Conservation (phyloP, 257 asterid genomes). For the Verbena officinalis region DNA sequence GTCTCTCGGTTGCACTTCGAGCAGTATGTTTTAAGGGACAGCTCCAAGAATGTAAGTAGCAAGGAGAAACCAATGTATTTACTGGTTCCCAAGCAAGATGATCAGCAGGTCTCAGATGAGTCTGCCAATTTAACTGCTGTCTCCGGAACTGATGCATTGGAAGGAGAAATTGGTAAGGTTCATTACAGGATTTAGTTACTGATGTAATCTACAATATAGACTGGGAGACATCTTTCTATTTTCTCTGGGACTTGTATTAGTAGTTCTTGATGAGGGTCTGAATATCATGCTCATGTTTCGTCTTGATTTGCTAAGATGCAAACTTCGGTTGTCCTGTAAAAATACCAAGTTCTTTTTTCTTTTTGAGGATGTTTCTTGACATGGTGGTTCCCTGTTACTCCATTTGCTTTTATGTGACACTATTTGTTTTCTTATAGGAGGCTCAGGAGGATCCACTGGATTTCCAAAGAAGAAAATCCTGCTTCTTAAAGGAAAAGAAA, state of each 20-base stretch:
- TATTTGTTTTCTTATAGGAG: constrained; percentile 34
- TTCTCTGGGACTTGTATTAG: not conserved
- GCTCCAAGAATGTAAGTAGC: constrained; percentile 51
- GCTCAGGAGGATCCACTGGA: constrained; percentile 46
- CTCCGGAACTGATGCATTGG: constrained; percentile 42
- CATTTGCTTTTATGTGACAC: not conserved
- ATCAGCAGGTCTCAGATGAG: constrained; percentile 48
- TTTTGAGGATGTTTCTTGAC: not conserved
- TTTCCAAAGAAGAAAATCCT: constrained; percentile 64
- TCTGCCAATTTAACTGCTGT: constrained; percentile 41
- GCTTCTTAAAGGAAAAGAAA: constrained; percentile 75
- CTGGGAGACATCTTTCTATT: not conserved
- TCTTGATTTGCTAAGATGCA: constrained; percentile 15
- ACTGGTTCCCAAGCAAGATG: constrained; percentile 57
- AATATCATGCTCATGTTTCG: constrained; percentile 6
- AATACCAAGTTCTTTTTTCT: not conserved
- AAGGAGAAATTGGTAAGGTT: constrained; percentile 56
- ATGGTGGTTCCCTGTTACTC: not conserved
- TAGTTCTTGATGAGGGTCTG: constrained; percentile 5
- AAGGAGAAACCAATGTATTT: constrained; percentile 55
- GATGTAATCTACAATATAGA: not conserved
- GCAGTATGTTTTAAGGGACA: constrained; percentile 74
- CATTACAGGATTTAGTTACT: constrained; percentile 5
- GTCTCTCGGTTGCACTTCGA: constrained; percentile 27
- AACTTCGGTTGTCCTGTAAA: constrained; percentile 2